Percentiles rank a stretch among this genome's conserved stretches.
Conservation (phyloP, 2,329 filamentous ascomycete species). For the Xylariaceae sp. region DNA sequence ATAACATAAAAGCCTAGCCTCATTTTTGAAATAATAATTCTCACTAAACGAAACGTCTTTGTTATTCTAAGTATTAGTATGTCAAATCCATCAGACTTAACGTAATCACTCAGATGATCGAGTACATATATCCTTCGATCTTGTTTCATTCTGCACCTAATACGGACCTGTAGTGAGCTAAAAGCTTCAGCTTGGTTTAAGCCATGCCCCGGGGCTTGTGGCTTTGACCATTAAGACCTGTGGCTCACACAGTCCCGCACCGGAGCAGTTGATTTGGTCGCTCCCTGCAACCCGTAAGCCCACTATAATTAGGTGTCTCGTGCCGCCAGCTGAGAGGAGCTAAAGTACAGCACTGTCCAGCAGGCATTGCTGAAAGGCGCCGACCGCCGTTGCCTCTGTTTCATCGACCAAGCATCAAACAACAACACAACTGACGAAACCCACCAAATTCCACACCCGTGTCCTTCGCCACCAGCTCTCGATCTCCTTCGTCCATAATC, state of each 20-base stretch:
- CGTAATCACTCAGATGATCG: no score
- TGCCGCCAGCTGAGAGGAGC: neutral
- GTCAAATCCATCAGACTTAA: no score
- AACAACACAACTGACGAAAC: slow-evolving; percentile 3
- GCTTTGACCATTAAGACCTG: neutral
- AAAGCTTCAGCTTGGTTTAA: neutral
- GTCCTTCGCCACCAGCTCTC: slow-evolving; percentile 5
- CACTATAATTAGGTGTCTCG: neutral
- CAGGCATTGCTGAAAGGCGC: neutral
- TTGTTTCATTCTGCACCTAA: no score
- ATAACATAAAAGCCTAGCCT: no score
- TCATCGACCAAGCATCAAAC: neutral
- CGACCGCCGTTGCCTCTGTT: slow-evolving; percentile 4
- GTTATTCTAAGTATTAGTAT: no score
- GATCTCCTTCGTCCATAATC: neutral
- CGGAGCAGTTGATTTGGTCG: neutral
- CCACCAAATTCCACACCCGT: neutral
- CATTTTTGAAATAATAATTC: no score
- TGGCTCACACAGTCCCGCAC: neutral
- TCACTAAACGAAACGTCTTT: no score
- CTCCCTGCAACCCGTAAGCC: neutral
- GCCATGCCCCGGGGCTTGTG: neutral
- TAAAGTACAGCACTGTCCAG: neutral
- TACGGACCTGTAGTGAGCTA: no score
- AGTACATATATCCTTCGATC: no score